These are phyloP conservation scores for Aspergillus tanneri DNA, from an alignment of 2,329 filamentous ascomycete genomes.

Conservation along the genomic window DNA sequence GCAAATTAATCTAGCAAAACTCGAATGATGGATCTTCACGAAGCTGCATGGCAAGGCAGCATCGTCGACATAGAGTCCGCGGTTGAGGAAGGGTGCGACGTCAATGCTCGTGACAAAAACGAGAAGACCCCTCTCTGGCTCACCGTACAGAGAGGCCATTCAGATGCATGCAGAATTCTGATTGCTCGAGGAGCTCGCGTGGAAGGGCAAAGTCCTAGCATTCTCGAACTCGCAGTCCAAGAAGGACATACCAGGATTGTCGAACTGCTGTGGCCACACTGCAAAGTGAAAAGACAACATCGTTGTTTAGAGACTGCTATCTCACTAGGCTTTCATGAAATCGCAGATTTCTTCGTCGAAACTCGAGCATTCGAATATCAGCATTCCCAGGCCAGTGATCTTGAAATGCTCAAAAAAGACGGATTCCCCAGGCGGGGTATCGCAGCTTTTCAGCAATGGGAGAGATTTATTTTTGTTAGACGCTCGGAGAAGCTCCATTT, in stretches of 20 bases:
- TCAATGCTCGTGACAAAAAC: neutral
- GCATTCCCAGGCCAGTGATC: neutral
- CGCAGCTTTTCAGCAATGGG: neutral
- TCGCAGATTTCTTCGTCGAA: neutral
- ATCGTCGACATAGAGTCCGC: neutral
- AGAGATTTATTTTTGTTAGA: neutral
- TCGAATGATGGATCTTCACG: neutral
- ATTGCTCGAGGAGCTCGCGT: neutral
- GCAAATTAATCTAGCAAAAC: constrained; percentile 35
- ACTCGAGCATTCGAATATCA: neutral
- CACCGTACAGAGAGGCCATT: neutral
- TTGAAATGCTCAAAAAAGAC: neutral
- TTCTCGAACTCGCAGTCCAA: neutral
- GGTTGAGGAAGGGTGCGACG: neutral
- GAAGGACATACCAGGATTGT: neutral
- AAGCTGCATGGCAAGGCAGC: neutral
- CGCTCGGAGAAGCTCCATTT: neutral
- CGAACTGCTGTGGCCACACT: neutral
- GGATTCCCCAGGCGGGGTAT: neutral
- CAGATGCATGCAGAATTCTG: neutral
- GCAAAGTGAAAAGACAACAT: neutral
- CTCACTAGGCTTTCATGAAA: constrained; percentile 2
- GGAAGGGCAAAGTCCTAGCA: neutral
- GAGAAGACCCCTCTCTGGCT: neutral
- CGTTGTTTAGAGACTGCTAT: neutral